Percentiles rank a stretch among this genome's conserved stretches.
These are phyloP conservation scores for Fusarium sp. DNA, from an alignment of 2,329 filamentous ascomycete species.

Conservation along the genomic window DNA sequence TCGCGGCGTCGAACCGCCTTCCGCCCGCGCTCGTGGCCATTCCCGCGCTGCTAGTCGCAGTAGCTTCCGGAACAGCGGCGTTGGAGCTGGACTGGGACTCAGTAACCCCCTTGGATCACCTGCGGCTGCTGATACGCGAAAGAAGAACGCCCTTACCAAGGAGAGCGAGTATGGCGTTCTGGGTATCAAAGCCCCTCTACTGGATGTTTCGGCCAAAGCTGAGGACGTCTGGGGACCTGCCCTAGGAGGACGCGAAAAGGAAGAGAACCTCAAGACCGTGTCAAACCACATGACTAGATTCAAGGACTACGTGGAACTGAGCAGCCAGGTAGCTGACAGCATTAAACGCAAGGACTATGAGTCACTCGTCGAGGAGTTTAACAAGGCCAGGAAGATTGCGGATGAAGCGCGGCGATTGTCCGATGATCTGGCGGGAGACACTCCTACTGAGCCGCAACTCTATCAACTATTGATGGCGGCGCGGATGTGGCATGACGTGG, in stretches of 20 bases:
- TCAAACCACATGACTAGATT: slow-evolving; percentile 81
- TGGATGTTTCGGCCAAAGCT: slow-evolving; percentile 92
- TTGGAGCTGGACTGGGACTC: slow-evolving; percentile 50
- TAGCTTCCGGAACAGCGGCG: slow-evolving; percentile 69
- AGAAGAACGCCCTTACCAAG: slow-evolving; percentile 91
- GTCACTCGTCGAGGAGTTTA: slow-evolving; percentile 86
- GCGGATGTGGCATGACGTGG: slow-evolving; percentile 95
- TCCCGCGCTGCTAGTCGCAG: slow-evolving; percentile 76
- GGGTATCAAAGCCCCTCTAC: slow-evolving; percentile 87
- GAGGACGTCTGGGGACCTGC: slow-evolving; percentile 98
- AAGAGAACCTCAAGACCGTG: slow-evolving; percentile 85
- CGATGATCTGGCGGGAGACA: slow-evolving; percentile 62
- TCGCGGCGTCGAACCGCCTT: slow-evolving; percentile 66
- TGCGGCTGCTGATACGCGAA: slow-evolving; percentile 65
- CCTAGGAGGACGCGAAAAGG: slow-evolving; percentile 89
- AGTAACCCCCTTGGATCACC: slow-evolving; percentile 54
- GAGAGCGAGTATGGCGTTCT: slow-evolving; percentile 92
- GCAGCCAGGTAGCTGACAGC: slow-evolving; percentile 79
- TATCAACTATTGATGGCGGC: slow-evolving; percentile 90
- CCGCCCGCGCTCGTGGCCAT: slow-evolving; percentile 60
- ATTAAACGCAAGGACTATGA: slow-evolving; percentile 95
- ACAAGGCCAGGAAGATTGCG: slow-evolving; percentile 82
- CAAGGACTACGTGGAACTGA: slow-evolving; percentile 84
- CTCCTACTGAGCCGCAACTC: slow-evolving; percentile 81
- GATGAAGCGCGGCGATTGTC: slow-evolving; percentile 81